These are phyloP conservation scores for Skeletonema costatum DNA, from an alignment of 108 stramenopile species.

Conservation along the genomic window DNA sequence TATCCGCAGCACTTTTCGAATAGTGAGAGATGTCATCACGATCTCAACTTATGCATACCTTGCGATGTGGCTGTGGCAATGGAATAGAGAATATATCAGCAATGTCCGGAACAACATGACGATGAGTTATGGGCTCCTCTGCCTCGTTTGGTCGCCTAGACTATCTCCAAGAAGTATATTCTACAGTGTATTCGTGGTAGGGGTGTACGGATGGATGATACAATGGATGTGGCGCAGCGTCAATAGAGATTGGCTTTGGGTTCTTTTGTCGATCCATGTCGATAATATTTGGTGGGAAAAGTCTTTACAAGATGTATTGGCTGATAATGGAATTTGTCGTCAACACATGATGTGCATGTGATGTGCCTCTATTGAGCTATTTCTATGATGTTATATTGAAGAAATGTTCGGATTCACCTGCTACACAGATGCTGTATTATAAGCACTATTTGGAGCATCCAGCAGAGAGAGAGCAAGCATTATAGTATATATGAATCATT, in stretches of 20 bases:
- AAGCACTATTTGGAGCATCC: too few species aligned
- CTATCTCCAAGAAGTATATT: constrained; percentile 10
- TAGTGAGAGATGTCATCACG: constrained; percentile 2
- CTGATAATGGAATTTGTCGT: neutral
- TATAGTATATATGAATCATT: too few species aligned
- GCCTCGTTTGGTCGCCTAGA: constrained; percentile 11
- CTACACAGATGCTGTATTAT: too few species aligned
- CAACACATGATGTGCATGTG: neutral
- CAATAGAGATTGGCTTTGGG: constrained; percentile 19
- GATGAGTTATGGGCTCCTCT: constrained; percentile 19
- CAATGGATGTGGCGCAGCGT: constrained; percentile 24
- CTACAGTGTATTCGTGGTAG: constrained; percentile 1
- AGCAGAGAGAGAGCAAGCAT: too few species aligned
- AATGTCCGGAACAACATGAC: constrained; percentile 7
- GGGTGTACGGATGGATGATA: constrained; percentile 7
- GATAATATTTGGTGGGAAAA: constrained; percentile 12
- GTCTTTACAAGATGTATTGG: neutral
- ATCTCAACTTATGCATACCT: constrained; percentile 12
- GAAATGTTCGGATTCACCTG: too few species aligned
- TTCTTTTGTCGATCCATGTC: constrained; percentile 15
- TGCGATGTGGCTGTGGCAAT: constrained; percentile 13
- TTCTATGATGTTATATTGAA: too few species aligned
- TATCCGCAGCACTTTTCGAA: neutral
- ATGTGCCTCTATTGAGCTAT: too few species aligned
- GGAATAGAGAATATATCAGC: constrained; percentile 2